phyloP scores from a whole-genome alignment of 148 eudicot species.

The Euryodendron excelsum region DNA sequence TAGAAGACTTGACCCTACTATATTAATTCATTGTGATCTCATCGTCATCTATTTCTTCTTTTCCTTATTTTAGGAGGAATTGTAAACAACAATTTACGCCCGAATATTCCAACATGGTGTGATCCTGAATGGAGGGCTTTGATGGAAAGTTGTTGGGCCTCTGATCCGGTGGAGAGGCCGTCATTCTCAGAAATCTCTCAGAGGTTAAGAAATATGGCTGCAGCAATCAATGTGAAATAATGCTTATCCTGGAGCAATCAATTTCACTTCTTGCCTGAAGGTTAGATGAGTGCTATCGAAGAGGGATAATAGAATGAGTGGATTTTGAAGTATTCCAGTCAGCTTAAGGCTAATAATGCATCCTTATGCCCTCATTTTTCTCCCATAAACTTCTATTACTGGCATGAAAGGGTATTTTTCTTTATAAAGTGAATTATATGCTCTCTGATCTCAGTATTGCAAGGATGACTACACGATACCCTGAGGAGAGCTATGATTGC shows the following conservation, averaged over 20 bases:
- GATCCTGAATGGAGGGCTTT: slow-evolving; percentile 96
- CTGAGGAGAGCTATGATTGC: slow-evolving; percentile 3
- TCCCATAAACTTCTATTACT: not conserved
- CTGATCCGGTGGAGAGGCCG: slow-evolving; percentile 73
- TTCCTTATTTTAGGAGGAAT: slow-evolving; percentile 67
- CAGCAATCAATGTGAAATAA: slow-evolving; percentile 91
- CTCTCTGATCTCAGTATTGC: not conserved
- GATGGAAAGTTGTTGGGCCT: slow-evolving; percentile 94
- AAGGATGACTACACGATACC: slow-evolving; percentile 1
- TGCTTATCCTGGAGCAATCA: not conserved
- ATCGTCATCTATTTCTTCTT: not conserved
- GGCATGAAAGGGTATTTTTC: slow-evolving; percentile 7
- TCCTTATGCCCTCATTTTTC: slow-evolving; percentile 4
- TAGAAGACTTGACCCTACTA: not conserved
- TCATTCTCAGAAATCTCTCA: slow-evolving; percentile 92
- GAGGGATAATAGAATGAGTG: slow-evolving; percentile 22
- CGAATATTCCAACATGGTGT: slow-evolving; percentile 93
- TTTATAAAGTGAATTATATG: slow-evolving; percentile 15
- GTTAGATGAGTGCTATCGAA: slow-evolving; percentile 13
- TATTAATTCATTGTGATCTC: not conserved
- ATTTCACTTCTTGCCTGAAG: slow-evolving; percentile 19
- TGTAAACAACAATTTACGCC: slow-evolving; percentile 83
- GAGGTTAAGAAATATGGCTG: slow-evolving; percentile 91
- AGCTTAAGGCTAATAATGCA: slow-evolving; percentile 20
- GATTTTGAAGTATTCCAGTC: slow-evolving; percentile 17